phyloP scores from a whole-genome alignment of 2,329 filamentous ascomycete species.

The Talaromyces amestolkiae region DNA sequence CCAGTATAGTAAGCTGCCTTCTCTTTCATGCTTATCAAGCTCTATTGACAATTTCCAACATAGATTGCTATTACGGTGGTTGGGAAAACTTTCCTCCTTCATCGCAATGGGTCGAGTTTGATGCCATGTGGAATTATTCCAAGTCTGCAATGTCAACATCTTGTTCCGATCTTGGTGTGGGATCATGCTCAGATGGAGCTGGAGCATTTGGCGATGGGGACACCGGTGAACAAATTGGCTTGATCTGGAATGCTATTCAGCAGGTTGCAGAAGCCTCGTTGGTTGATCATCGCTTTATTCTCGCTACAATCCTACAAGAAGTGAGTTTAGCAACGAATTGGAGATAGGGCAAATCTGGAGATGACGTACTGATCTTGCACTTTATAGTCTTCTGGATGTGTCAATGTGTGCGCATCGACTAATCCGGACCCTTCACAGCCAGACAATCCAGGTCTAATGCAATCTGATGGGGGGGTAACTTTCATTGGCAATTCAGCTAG shows the following conservation, averaged over 20 bases:
- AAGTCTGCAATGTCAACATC: slow-evolving; percentile 16
- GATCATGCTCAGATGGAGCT: slow-evolving; percentile 9
- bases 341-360: too few relatives aligned
- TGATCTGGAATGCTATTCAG: slow-evolving; percentile 19
- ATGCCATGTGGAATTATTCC: slow-evolving; percentile 19
- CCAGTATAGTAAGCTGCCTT: slow-evolving; percentile 6
- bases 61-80: slow-evolving; percentile 17
- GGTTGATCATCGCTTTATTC: slow-evolving; percentile 19
- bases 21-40: background rate
- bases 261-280: slow-evolving; percentile 15
- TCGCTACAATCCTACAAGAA: slow-evolving; percentile 16
- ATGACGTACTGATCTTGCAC: background rate
- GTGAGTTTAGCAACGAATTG: background rate
- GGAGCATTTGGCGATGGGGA: slow-evolving; percentile 14
- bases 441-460: slow-evolving; percentile 18
- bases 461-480: slow-evolving; percentile 16
- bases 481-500: slow-evolving; percentile 16
- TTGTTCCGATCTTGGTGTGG: slow-evolving; percentile 14
- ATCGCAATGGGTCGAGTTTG: slow-evolving; percentile 18
- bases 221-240: slow-evolving; percentile 13
- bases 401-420: slow-evolving; percentile 12
- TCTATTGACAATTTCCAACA: background rate
- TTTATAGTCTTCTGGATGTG: slow-evolving; percentile 15
- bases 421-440: slow-evolving; percentile 18
- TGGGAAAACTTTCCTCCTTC: slow-evolving; percentile 13